Conservation (phyloP, 2,329 filamentous ascomycete species). For the Basipetospora sp. region DNA sequence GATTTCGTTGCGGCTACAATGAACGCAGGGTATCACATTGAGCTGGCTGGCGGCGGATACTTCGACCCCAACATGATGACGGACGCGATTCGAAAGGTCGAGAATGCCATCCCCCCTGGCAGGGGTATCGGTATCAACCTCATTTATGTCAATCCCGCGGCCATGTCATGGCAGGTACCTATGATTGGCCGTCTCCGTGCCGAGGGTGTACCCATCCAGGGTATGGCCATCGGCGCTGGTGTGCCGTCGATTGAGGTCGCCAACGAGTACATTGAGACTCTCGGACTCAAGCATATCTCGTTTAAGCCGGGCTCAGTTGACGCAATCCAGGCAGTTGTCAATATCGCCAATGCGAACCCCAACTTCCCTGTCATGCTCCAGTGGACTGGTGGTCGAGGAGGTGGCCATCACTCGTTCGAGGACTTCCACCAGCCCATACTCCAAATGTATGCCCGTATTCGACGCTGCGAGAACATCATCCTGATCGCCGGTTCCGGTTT, state of each 20-base stretch:
- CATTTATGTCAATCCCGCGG: constrained; percentile 78
- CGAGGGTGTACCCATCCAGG: constrained; percentile 81
- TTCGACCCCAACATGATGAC: constrained; percentile 74
- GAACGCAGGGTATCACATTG: constrained; percentile 89
- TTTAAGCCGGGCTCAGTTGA: constrained; percentile 89
- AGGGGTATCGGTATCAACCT: constrained; percentile 81
- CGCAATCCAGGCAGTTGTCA: constrained; percentile 77
- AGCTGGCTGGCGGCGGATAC: constrained; percentile 80
- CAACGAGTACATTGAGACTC: constrained; percentile 82
- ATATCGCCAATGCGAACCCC: constrained; percentile 87
- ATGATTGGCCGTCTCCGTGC: constrained; percentile 64
- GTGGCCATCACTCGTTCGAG: constrained; percentile 87
- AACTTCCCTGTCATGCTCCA: constrained; percentile 84
- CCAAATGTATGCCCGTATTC: constrained; percentile 79
- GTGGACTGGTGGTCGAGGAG: constrained; percentile 88
- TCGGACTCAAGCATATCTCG: constrained; percentile 80
- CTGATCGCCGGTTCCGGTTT: constrained; percentile 85
- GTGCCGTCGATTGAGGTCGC: constrained; percentile 88
- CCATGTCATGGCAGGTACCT: constrained; percentile 87
- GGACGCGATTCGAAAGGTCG: constrained; percentile 68
- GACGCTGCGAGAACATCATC: constrained; percentile 73
- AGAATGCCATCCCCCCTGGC: constrained; percentile 67
- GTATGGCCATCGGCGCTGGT: constrained; percentile 81
- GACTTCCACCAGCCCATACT: constrained; percentile 89
- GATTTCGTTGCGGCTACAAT: constrained; percentile 86